phyloP scores from a whole-genome alignment of 345 rosid genomes.

The Pistacia vera region DNA sequence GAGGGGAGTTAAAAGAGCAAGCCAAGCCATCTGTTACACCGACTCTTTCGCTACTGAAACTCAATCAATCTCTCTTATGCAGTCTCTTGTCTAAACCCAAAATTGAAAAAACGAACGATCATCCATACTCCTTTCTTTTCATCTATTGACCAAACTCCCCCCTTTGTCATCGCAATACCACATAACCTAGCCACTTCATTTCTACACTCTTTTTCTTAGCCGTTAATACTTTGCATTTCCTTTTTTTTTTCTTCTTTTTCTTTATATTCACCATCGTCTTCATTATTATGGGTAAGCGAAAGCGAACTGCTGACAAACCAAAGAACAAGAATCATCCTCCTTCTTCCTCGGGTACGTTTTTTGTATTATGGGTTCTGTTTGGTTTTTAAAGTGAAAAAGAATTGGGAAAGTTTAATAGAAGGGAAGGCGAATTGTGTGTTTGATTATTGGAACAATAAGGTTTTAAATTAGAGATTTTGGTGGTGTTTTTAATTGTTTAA shows the following conservation, averaged over 20 bases:
- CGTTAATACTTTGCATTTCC: background rate
- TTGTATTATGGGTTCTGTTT: conserved; percentile 6
- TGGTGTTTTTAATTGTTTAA: background rate
- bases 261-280: background rate
- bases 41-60: too few species aligned
- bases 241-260: too few species aligned
- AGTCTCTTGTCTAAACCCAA: too few species aligned
- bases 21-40: too few species aligned
- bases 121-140: too few species aligned
- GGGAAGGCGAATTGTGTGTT: background rate
- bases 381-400: background rate
- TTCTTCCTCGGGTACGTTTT: conserved; percentile 44
- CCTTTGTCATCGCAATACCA: conserved; percentile 10
- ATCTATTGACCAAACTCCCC: background rate
- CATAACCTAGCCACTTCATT: conserved; percentile 17
- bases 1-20: too few species aligned
- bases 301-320: conserved; percentile 25
- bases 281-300: conserved; percentile 49
- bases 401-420: background rate
- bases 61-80: too few species aligned
- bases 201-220: conserved; percentile 14
- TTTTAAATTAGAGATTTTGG: background rate
- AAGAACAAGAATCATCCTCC: conserved; percentile 8
- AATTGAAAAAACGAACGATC: too few species aligned
- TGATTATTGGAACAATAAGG: background rate